Evolutionary conservation across 2,329 filamentous ascomycete species (phyloP).

Genomic region (Pyricularia sp.): DNA sequence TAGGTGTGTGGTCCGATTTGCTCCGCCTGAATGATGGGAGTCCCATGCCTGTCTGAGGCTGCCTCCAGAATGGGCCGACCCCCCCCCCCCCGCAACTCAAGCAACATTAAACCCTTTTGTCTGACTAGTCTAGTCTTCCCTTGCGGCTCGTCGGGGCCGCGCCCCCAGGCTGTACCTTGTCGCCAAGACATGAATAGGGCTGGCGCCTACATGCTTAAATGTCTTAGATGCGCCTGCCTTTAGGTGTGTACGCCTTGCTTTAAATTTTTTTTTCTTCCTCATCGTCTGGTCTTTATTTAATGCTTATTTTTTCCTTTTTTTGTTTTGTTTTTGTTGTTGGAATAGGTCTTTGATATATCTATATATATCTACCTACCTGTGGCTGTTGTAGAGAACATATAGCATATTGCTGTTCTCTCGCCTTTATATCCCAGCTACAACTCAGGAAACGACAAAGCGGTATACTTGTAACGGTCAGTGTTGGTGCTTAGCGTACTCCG

Average conservation of each 20-base stretch:
- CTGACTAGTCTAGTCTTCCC: neutral
- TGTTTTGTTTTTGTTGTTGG: neutral
- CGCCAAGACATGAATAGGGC: neutral
- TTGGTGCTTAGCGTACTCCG: too few relatives aligned
- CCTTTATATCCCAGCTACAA: too few relatives aligned
- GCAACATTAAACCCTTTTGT: neutral
- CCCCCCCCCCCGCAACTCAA: too few relatives aligned
- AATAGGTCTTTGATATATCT: too few relatives aligned
- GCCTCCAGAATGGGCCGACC: neutral
- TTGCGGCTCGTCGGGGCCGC: neutral
- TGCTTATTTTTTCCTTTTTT: neutral
- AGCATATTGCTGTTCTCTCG: conserved; percentile 35
- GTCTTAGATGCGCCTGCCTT: neutral
- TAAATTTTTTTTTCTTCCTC: neutral
- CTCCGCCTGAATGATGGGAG: neutral
- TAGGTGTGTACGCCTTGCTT: too few relatives aligned
- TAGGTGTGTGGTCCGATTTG: neutral
- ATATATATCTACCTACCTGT: neutral
- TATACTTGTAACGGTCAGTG: neutral
- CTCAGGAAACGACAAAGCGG: neutral
- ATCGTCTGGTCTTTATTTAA: neutral
- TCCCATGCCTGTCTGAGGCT: neutral
- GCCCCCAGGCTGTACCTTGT: neutral
- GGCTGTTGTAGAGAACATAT: conserved; percentile 35
- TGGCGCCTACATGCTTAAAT: neutral